Evolutionary conservation across 31 red algal species (phyloP).

Genomic region (Asparagopsis taxiformis): DNA sequence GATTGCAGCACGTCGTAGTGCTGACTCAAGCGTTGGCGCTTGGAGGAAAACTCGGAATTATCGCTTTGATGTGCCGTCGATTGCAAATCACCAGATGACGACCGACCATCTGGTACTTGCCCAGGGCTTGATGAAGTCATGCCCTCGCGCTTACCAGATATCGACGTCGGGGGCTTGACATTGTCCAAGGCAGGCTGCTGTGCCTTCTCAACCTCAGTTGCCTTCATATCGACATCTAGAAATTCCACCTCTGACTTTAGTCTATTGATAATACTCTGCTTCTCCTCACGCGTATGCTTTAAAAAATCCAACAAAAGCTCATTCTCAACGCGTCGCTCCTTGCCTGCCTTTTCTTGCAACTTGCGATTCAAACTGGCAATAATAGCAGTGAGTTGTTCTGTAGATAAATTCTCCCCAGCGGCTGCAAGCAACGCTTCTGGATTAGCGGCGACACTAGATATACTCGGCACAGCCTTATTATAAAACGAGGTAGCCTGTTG

Average conservation of each 20-base stretch:
- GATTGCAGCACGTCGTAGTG: conserved; percentile 34
- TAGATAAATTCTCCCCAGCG: conserved; percentile 35
- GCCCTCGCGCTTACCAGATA: conserved; percentile 1
- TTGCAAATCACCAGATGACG: background rate
- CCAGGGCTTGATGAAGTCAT: background rate
- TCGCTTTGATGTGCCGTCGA: background rate
- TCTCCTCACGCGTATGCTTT: conserved; percentile 28
- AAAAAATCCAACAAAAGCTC: conserved; percentile 69
- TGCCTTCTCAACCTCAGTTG: conserved; percentile 34
- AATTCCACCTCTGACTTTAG: conserved; percentile 37
- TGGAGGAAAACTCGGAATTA: conserved; percentile 10
- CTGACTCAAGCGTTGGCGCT: conserved; percentile 26
- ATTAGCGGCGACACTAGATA: background rate
- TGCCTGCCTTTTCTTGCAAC: conserved; percentile 47
- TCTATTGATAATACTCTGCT: conserved; percentile 34
- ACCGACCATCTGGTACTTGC: too few relatives aligned
- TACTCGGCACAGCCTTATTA: too few relatives aligned
- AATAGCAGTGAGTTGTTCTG: conserved; percentile 56
- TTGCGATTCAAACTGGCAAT: conserved; percentile 64
- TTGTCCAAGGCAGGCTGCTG: conserved; percentile 13
- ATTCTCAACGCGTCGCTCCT: conserved; percentile 31
- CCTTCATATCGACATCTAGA: conserved; percentile 40
- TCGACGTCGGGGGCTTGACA: background rate
- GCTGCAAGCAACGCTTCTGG: conserved; percentile 26
- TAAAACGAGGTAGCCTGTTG: too few relatives aligned